Conservation (phyloP, 2,329 filamentous ascomycete genomes). For the Madurella mycetomatis region DNA sequence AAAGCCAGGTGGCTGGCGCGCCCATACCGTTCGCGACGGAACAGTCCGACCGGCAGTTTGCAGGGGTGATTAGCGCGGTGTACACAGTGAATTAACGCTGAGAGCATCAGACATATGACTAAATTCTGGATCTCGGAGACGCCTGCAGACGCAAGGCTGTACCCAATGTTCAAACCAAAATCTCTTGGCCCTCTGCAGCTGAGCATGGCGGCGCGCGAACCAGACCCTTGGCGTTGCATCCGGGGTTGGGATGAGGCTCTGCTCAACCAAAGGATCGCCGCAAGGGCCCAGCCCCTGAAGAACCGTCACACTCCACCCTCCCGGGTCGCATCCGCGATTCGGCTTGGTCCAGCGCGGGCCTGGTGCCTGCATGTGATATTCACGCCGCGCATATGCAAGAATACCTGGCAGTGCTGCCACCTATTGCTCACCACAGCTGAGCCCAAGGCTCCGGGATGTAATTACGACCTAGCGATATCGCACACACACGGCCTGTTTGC, state of each 20-base stretch:
- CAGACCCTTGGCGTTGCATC: not conserved
- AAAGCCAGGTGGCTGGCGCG: not conserved
- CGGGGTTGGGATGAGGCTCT: constrained; percentile 4
- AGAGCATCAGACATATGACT: not conserved
- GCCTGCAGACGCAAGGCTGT: not conserved
- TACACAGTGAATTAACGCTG: not conserved
- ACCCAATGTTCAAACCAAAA: constrained; percentile 1
- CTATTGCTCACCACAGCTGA: not conserved
- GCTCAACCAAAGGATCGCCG: not conserved
- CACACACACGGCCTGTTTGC: not conserved
- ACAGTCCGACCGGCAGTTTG: constrained; percentile 4
- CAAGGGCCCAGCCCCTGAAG: not conserved
- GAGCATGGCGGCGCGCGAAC: not conserved
- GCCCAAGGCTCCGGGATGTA: not conserved
- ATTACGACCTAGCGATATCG: not conserved
- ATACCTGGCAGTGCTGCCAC: not conserved
- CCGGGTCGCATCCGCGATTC: not conserved
- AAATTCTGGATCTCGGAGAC: not conserved
- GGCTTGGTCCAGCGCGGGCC: not conserved
- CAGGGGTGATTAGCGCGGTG: not conserved
- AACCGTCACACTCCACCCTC: not conserved
- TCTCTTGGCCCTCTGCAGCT: constrained; percentile 8
- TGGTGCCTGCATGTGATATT: constrained; percentile 19
- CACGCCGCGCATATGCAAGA: constrained; percentile 12
- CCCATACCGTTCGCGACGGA: not conserved